Evolutionary conservation across 305 asterid species (phyloP).

Genomic region (Rubia occidens): DNA sequence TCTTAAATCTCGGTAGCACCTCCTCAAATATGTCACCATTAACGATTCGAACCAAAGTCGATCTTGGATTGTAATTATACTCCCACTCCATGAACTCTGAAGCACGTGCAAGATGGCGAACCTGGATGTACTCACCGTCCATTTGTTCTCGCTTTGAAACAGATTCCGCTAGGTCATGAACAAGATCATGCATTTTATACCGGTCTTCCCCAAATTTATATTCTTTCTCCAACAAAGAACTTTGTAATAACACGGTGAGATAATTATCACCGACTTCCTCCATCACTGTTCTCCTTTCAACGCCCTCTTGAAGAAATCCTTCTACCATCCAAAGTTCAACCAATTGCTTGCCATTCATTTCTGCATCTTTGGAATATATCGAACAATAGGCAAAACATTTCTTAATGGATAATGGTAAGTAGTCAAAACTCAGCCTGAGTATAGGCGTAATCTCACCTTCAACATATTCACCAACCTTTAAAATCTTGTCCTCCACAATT

Average conservation of each 20-base stretch:
- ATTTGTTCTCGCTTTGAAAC: conserved; percentile 10
- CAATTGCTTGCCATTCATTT: background rate
- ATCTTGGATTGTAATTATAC: background rate
- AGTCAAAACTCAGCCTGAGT: conserved; percentile 7
- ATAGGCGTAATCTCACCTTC: background rate
- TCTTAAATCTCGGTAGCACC: background rate
- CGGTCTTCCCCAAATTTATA: background rate
- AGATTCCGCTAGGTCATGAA: conserved; percentile 23
- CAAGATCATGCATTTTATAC: conserved; percentile 31
- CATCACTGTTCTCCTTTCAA: background rate
- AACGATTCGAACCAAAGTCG: background rate
- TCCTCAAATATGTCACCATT: background rate
- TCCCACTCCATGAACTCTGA: too few species aligned
- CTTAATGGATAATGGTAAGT: background rate
- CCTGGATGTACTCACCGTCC: background rate
- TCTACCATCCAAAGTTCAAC: conserved; percentile 14
- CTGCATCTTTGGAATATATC: background rate
- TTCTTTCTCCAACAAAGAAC: conserved; percentile 16
- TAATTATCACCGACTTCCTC: conserved; percentile 20
- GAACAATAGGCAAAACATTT: conserved; percentile 14
- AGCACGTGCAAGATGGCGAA: background rate
- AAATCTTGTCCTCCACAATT: background rate
- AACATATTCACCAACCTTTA: background rate
- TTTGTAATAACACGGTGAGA: background rate
- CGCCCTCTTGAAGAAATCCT: background rate